Conservation (phyloP, 2,329 filamentous ascomycete genomes). For the Apiospora sp. region DNA sequence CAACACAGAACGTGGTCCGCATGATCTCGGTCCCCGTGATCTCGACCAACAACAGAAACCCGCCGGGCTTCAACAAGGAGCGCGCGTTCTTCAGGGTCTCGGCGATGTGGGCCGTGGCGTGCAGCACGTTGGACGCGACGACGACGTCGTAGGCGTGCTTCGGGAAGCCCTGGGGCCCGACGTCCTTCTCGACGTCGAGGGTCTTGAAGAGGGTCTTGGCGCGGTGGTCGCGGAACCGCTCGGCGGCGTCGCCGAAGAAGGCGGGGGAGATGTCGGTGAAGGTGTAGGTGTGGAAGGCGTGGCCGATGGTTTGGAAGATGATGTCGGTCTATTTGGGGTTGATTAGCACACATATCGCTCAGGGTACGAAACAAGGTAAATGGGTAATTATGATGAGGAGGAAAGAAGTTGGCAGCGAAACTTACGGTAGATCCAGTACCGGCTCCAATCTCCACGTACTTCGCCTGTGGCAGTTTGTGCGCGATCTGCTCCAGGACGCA, state of each 20-base stretch:
- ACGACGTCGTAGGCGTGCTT: conserved; percentile 42
- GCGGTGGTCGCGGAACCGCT: background rate
- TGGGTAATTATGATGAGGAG: too few species aligned
- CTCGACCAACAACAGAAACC: conserved; percentile 43
- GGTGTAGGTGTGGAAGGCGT: conserved; percentile 45
- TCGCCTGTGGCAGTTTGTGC: too few species aligned
- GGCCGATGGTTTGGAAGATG: too few species aligned
- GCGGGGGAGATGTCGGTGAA: conserved; percentile 54
- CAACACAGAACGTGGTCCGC: conserved; percentile 38
- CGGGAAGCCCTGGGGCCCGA: background rate
- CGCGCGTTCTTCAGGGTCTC: conserved; percentile 39
- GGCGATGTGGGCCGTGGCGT: conserved; percentile 37
- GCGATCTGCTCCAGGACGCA: too few species aligned
- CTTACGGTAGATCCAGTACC: too few species aligned
- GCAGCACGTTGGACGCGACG: conserved; percentile 44
- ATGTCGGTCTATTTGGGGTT: too few species aligned
- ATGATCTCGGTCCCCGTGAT: background rate
- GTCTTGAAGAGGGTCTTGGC: conserved; percentile 43
- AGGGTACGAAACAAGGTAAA: too few species aligned
- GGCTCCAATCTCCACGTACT: too few species aligned
- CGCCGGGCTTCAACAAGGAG: conserved; percentile 46
- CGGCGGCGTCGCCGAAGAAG: conserved; percentile 45
- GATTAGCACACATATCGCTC: too few species aligned
- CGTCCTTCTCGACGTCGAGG: conserved; percentile 36
- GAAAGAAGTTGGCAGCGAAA: too few species aligned